Conservation (phyloP, 768 basidiomycete species). For the Agrocybe praecox region DNA sequence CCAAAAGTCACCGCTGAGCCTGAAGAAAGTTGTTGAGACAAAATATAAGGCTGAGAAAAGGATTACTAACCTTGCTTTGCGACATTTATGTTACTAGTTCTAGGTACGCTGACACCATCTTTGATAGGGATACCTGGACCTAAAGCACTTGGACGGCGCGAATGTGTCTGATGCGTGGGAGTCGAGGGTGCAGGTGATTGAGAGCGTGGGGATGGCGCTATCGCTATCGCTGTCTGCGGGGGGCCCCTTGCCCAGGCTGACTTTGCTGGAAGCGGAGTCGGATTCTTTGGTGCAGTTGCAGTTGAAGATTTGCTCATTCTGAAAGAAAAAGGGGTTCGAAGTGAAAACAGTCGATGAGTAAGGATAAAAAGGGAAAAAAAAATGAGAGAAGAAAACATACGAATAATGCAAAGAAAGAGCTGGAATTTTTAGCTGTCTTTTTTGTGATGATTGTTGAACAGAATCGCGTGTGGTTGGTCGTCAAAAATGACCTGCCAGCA, state of each 20-base stretch:
- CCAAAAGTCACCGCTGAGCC: slow-evolving; percentile 83
- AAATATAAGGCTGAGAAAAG: slow-evolving; percentile 8
- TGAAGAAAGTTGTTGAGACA: slow-evolving; percentile 25
- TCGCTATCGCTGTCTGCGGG: slow-evolving; percentile 63
- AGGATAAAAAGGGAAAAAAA: background rate
- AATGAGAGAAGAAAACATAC: slow-evolving; percentile 2
- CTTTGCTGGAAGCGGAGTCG: slow-evolving; percentile 72
- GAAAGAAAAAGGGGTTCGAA: slow-evolving; percentile 13
- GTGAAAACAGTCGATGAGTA: slow-evolving; percentile 8
- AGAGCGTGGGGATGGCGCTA: slow-evolving; percentile 67
- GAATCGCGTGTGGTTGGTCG: slow-evolving; percentile 75
- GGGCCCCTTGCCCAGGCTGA: slow-evolving; percentile 94
- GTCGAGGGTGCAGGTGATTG: slow-evolving; percentile 73
- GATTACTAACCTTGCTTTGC: slow-evolving; percentile 64
- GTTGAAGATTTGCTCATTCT: slow-evolving; percentile 96
- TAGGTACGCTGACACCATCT: slow-evolving; percentile 77
- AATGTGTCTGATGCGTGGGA: slow-evolving; percentile 60
- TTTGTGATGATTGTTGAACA: slow-evolving; percentile 48
- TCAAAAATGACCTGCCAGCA: slow-evolving; percentile 92
- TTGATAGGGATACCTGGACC: slow-evolving; percentile 71
- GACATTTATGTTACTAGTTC: slow-evolving; percentile 59
- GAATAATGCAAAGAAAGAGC: slow-evolving; percentile 2
- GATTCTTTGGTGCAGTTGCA: slow-evolving; percentile 71
- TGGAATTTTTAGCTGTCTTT: slow-evolving; percentile 44
- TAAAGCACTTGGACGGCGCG: slow-evolving; percentile 77